Evolutionary conservation across 441 rosid species (phyloP).

Genomic region (Populus tomentosa): DNA sequence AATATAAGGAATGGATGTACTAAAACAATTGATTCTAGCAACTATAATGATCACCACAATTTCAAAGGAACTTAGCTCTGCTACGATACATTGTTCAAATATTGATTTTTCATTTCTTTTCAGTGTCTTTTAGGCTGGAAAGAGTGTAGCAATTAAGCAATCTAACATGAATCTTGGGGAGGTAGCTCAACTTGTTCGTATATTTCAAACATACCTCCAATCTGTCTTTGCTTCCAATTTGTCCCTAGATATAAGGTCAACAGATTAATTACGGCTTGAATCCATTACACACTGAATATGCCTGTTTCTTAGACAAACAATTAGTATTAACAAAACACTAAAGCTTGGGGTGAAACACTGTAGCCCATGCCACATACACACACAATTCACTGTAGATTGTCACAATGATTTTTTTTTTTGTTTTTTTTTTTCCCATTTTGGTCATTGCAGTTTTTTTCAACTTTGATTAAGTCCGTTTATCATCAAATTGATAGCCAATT

Average conservation of each 20-base stretch:
- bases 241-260: not conserved
- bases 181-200: not conserved
- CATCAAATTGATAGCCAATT: too few species aligned
- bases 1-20: not conserved
- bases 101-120: not conserved
- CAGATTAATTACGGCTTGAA: not conserved
- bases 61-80: not conserved
- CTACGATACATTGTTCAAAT: too few species aligned
- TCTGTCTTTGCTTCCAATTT: not conserved
- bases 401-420: too few species aligned
- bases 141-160: not conserved
- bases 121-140: too few species aligned
- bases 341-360: too few species aligned
- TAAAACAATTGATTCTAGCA: not conserved
- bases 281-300: not conserved
- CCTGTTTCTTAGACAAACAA: not conserved
- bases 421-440: too few species aligned
- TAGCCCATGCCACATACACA: too few species aligned
- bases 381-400: too few species aligned
- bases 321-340: not conserved
- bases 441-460: too few species aligned
- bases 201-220: not conserved
- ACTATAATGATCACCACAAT: not conserved
- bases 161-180: not conserved
- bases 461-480: too few species aligned